Evolutionary conservation across 2,329 filamentous ascomycete species (phyloP), one percentile per base, ranked within the genome.

Genomic region (Neophaeococcomyces aloes): DNA sequence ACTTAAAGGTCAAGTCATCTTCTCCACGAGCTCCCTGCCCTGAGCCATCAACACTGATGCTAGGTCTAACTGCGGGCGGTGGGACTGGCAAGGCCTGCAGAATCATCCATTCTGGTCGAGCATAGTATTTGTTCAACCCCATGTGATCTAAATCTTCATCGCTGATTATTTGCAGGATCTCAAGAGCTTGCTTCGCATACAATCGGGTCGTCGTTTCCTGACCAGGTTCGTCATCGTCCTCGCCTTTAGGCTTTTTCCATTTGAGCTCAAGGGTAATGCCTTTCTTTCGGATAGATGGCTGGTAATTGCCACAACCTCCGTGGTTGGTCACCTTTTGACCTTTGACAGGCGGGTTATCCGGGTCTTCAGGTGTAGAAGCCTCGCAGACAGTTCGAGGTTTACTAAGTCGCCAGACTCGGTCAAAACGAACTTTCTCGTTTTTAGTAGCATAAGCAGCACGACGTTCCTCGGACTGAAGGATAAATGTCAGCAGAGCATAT

Each of bases 1-100:
- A 73, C 68, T 99, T 99, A 76, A 95, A 98, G 0, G 91, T 99
- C 75, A 99, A 76, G 72, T 99, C 93, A 63, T 99, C 91, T 67
- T 99, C 91, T 61, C 91, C 91, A 51, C 91, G 83, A 71, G 89
- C 81, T 51, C 91, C 91, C 53, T 86, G 85, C 42, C 86, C 84
- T 33, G 86, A 94, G 41, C 91, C 88, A 59, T 96, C 93, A 69
- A 96, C 89, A 17, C 89, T 93, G 56, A 98, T 94, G 73, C 87
- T 95, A 4, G 91, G 91, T 43, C 91, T 83, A 29, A 99, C 93
- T 2, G 91, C 88, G 37, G 91, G 91, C 2, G 91, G 91, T 1
- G 91, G 91, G 0, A 98, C 93, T 4, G 91, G 88, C 36, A 99
- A 74, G 38, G 96, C 88, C 0, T 87, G 94, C 49, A 98, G 71